phyloP scores from a whole-genome alignment of 306 rosid species.

The Sphenostylis stenocarpa region DNA sequence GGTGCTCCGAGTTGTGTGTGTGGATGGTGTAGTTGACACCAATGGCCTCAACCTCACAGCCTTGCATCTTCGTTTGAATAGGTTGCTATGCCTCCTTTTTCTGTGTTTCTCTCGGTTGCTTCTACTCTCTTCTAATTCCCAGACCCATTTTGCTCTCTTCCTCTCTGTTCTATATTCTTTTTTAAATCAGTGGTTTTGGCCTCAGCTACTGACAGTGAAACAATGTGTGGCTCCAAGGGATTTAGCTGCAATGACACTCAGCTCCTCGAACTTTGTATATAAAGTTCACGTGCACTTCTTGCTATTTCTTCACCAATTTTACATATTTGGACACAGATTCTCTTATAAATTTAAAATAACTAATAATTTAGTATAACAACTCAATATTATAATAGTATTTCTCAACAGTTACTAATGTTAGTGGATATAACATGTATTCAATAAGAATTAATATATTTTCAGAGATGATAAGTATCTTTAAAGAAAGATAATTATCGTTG shows the following conservation, averaged over 20 bases:
- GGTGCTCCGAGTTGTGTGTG: conserved; percentile 45
- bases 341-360: conserved; percentile 6
- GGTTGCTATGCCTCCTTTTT: conserved; percentile 11
- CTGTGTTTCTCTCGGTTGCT: conserved; percentile 23
- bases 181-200: conserved; percentile 38
- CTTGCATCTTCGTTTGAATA: conserved; percentile 61
- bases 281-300: conserved; percentile 54
- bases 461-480: too few relatives aligned
- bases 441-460: background rate
- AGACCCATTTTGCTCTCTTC: conserved; percentile 34
- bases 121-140: conserved; percentile 31
- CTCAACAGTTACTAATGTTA: background rate
- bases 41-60: conserved; percentile 83
- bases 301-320: conserved; percentile 26
- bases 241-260: conserved; percentile 32
- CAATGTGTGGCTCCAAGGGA: conserved; percentile 39
- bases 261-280: conserved; percentile 47
- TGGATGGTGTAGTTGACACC: conserved; percentile 66
- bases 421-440: background rate
- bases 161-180: conserved; percentile 28
- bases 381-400: background rate
- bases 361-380: background rate
- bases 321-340: conserved; percentile 18
- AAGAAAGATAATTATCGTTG: background rate
- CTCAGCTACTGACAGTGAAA: conserved; percentile 34